Base-by-base conservation (phyloP, 75 land plant species). In the Picea sitchensis region DNA sequence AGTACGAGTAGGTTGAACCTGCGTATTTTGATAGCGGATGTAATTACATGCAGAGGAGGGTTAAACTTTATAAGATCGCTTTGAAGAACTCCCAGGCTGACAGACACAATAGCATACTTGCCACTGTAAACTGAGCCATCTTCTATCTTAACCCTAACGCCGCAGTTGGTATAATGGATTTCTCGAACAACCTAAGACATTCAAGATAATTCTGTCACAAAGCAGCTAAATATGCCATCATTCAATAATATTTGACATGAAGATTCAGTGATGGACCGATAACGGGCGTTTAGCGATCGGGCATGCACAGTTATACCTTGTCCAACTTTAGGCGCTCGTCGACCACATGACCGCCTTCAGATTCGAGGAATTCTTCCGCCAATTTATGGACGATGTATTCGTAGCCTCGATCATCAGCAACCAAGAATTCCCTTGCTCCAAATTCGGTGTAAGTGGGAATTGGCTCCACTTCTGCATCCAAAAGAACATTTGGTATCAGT, bases 61-160 rank as follows among this genome's bases (percentile, higher is more conserved):
- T 30, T 65, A 65, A 90, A 94, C 57, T 81, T 78, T 59, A 94
- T 94, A 65, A 92, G 95, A 41, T 87, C 67, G 82, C 92, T 90
- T 79, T 90, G 91, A 21, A 94, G 90, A 44, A 94, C 96, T 4
- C 97, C 97, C 41, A 94, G 77, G 79, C 97, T 94, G 61, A 85
- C 93, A 2, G 97, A 87, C 78, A 91, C 76, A 65, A 94, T 89
- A 56, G 90, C 85, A 63, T 90, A 89, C 34, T 88, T 80, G 61
- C 93, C 91, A 72, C 83, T 82, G 80, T 87, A 94, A 18, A 81
- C 61, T 8, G 84, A 84, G 11, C 91, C 93, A 80, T 91, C 95
- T 81, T 94, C 97, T 14, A 94, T 94, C 72, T 20, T 80, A 59
- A 89, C 86, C 17, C 14, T 76, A 4, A 92, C 91, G 51, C 96